Conservation (phyloP, 1,139 yeast species). For the Pneumocystis canis region DNA sequence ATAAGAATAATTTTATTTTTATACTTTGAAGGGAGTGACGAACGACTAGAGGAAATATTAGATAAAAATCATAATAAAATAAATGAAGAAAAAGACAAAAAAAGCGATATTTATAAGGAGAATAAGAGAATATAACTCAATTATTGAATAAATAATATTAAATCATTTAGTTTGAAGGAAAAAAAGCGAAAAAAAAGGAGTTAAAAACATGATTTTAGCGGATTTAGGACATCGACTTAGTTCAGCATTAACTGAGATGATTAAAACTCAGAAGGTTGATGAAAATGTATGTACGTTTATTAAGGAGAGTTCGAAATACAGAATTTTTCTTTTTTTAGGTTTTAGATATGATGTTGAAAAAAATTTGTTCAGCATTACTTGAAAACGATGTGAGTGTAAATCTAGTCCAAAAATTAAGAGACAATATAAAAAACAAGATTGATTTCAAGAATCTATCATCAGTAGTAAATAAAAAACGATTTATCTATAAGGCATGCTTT, state of each 20-base stretch:
- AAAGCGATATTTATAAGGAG: no score
- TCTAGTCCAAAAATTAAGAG: slow-evolving; percentile 64
- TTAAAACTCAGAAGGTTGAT: slow-evolving; percentile 45
- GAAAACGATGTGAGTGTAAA: slow-evolving; percentile 86
- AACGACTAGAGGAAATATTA: no score
- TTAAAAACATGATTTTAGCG: slow-evolving; percentile 66
- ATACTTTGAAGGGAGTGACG: no score
- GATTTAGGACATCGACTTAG: slow-evolving; percentile 83
- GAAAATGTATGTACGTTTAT: slow-evolving; percentile 28
- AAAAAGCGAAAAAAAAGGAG: not conserved
- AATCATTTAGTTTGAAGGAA: not conserved
- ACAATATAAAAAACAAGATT: slow-evolving; percentile 48
- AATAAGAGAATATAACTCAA: not conserved
- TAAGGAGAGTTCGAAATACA: no score
- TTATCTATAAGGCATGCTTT: slow-evolving; percentile 46
- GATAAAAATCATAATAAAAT: no score
- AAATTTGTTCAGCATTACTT: slow-evolving; percentile 73
- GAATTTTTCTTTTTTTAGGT: slow-evolving; percentile 24
- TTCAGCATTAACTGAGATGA: slow-evolving; percentile 55
- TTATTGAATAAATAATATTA: not conserved
- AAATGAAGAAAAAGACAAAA: no score
- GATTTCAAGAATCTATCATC: slow-evolving; percentile 38
- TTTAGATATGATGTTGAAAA: slow-evolving; percentile 61
- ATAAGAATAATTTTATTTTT: no score
- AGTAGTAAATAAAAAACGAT: slow-evolving; percentile 49